Percentiles rank a stretch among this genome's conserved stretches.
Conservation (phyloP, 2,329 filamentous ascomycete species). For the Cytospora leucostoma region DNA sequence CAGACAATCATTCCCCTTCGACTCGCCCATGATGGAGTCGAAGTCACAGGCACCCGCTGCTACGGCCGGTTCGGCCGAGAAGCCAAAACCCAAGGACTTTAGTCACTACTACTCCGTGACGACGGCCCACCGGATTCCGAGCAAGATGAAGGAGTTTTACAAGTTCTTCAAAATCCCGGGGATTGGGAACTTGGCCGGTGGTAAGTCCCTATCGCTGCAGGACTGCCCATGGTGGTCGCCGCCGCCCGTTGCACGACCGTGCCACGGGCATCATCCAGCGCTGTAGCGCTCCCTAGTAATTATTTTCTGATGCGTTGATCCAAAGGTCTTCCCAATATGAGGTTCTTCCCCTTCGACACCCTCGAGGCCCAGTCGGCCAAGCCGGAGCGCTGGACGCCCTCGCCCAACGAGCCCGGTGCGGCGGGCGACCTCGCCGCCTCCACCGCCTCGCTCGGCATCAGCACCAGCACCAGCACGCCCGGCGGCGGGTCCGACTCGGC, state of each 20-base stretch:
- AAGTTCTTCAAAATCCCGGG: conserved; percentile 73
- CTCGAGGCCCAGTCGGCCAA: conserved; percentile 79
- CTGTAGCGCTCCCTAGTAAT: background rate
- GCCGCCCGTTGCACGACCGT: conserved; percentile 1
- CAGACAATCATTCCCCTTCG: background rate
- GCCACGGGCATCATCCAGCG: conserved; percentile 11
- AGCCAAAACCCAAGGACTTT: conserved; percentile 65
- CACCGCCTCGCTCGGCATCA: conserved; percentile 31
- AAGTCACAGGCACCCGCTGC: conserved; percentile 16
- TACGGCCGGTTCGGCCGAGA: conserved; percentile 32
- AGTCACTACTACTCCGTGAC: conserved; percentile 76
- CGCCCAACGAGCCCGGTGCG: conserved; percentile 58
- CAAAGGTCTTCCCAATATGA: conserved; percentile 76
- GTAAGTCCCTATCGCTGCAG: conserved; percentile 42
- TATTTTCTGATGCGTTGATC: background rate
- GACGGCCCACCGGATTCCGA: conserved; percentile 65
- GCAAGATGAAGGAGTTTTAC: conserved; percentile 78
- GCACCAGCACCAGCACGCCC: conserved; percentile 26
- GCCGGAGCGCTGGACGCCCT: conserved; percentile 72
- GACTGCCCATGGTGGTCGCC: background rate
- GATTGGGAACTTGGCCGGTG: conserved; percentile 64
- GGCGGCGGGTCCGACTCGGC: conserved; percentile 33
- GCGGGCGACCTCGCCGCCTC: conserved; percentile 26
- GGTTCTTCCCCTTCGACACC: conserved; percentile 88
- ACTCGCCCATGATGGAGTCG: conserved; percentile 21